Evolutionary conservation across 164 flowering plant species (phyloP), one percentile per base, ranked within the genome.

Genomic region (Euptelea pleiosperma): DNA sequence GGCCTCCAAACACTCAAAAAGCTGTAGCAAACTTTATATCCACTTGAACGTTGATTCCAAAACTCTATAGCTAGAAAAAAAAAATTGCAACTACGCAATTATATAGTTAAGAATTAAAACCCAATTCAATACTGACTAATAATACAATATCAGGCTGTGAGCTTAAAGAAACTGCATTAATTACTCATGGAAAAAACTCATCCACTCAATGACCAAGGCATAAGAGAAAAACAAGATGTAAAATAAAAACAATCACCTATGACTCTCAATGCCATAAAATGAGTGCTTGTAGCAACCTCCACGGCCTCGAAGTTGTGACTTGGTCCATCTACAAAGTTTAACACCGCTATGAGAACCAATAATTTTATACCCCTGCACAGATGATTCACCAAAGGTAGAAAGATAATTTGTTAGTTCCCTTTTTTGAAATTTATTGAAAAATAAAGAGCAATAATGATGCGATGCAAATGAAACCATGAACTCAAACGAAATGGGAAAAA

Each of bases 201-300:
- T 11, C 57, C 12, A 2, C 4, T 15, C 2, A 16, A 37, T 10
- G 14, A 10, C 4, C 45, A 43, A 21, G 48, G 42, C 12, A 24
- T 21, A 16, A 41, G 21, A 15, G 30, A 30, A 1, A 29, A 40
- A 35, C 24, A 31, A 33, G 2, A 39, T 4, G 22, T 16, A 14
- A 48, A 31, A 45, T n/a, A 57, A 36, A 42, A 42, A 60, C 14
- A 61, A 51, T 71, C 40, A 93, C 97, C 97, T 79, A 62, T 91
- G 99, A 76, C 89, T 83, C 76, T 91, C 99, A 45, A 94, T 94
- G 39, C 97, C 97, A 70, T 91, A 91, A 75, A 94, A 94, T 49
- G 99, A 86, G 74, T 94, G 99, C 81, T 94, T 94, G 77, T 94
- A 94, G 75, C 99, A 91, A 57, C 99, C 97, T 63, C 99, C 97